These are phyloP conservation scores for Picea engelmannii DNA, from an alignment of 83 land plant species.

Conservation along the genomic window DNA sequence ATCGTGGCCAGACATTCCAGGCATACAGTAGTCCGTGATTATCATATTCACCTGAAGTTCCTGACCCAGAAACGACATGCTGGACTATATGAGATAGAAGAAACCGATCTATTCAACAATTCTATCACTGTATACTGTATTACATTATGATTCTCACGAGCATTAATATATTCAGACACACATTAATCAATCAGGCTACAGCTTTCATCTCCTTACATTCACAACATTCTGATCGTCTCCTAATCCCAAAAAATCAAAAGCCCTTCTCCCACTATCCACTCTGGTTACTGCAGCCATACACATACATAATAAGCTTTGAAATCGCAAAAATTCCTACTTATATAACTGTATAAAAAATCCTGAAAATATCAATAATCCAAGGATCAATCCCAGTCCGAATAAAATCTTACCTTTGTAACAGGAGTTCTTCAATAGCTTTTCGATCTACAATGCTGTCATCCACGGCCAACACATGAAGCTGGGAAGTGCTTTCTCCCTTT, in stretches of 20 bases:
- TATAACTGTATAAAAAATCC: not conserved
- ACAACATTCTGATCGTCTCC: conserved; percentile 14
- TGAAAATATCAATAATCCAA: not conserved
- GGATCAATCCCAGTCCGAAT: not conserved
- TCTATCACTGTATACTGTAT: too few relatives aligned
- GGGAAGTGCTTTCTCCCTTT: conserved; percentile 5
- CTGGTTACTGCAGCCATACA: conserved; percentile 55
- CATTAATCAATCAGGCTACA: too few relatives aligned
- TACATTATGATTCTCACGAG: too few relatives aligned
- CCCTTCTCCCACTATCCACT: too few relatives aligned
- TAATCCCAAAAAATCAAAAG: conserved; percentile 56
- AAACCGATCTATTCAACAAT: too few relatives aligned
- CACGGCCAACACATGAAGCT: conserved; percentile 77
- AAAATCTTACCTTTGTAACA: not conserved
- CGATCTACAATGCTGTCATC: conserved; percentile 71
- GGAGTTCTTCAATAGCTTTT: conserved; percentile 70
- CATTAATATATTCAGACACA: too few relatives aligned
- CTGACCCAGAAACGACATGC: conserved; percentile 6
- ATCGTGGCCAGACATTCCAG: conserved; percentile 82
- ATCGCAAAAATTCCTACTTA: not conserved
- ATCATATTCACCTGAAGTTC: conserved; percentile 41
- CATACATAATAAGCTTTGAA: too few relatives aligned
- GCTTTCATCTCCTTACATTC: not conserved
- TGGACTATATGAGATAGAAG: too few relatives aligned
- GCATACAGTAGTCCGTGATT: conserved; percentile 82